Percentiles rank a stretch among this genome's conserved stretches.
These are phyloP conservation scores for Carex pumila DNA, from an alignment of 176 grass and related monocot genomes.

Conservation along the genomic window DNA sequence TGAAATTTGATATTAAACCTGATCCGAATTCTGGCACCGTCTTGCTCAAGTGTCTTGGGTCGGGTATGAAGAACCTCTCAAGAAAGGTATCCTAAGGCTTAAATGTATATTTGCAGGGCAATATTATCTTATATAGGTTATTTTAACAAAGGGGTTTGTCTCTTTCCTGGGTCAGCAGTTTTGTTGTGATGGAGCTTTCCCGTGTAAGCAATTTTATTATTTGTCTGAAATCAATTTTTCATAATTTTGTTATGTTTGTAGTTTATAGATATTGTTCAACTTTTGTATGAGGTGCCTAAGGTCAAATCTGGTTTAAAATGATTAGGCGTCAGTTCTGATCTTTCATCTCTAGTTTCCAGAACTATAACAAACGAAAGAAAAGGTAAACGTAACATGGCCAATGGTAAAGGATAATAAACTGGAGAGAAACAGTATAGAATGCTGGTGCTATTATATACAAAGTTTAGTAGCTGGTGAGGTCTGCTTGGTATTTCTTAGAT, in stretches of 20 bases:
- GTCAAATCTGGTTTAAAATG: neutral
- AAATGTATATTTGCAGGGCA: neutral
- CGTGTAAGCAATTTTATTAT: neutral
- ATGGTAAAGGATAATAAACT: neutral
- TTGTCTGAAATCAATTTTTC: neutral
- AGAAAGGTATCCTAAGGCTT: slow-evolving; percentile 47
- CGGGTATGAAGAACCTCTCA: slow-evolving; percentile 66
- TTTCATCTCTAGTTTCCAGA: neutral
- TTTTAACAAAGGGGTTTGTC: neutral
- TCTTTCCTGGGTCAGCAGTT: slow-evolving; percentile 1
- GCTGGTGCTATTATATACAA: neutral
- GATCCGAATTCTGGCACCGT: slow-evolving; percentile 59
- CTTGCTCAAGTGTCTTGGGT: slow-evolving; percentile 71
- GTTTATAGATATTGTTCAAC: neutral
- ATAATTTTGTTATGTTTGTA: neutral
- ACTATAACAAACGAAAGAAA: neutral
- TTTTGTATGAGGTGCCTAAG: neutral
- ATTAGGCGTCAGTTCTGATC: neutral
- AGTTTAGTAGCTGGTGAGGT: neutral
- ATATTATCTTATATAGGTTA: neutral
- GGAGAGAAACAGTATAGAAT: neutral
- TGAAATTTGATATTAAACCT: slow-evolving; percentile 73
- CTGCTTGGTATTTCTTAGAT: neutral
- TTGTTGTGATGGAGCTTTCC: neutral
- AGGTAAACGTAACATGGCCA: neutral